phyloP scores from a whole-genome alignment of 2,329 filamentous ascomycete genomes.

The Paraconiothyrium brasiliense region DNA sequence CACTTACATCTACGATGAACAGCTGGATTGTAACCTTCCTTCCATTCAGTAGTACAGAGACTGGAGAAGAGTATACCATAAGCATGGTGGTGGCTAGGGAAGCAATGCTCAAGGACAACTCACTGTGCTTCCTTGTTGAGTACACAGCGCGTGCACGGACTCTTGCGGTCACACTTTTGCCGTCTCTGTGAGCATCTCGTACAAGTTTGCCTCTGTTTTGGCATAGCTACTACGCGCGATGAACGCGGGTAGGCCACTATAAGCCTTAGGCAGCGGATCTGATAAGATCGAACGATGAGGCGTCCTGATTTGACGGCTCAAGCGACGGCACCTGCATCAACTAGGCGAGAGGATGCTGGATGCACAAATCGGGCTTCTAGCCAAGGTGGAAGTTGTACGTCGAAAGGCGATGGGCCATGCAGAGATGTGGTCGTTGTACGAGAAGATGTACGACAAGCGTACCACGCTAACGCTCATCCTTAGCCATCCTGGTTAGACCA shows the following conservation, averaged over 20 bases:
- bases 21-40: conserved; percentile 42
- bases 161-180: conserved; percentile 46
- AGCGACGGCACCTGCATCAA: not conserved
- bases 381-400: conserved; percentile 9
- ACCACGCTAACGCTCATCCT: not conserved
- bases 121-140: conserved; percentile 42
- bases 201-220: conserved; percentile 45
- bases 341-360: conserved; percentile 1
- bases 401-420: not conserved
- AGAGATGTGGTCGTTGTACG: conserved; percentile 2
- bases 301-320: not conserved
- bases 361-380: not conserved
- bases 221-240: conserved; percentile 29
- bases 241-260: not conserved
- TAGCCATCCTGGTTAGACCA: not conserved
- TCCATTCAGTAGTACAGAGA: conserved; percentile 45
- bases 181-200: conserved; percentile 39
- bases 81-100: not conserved
- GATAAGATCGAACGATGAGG: not conserved
- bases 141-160: conserved; percentile 37
- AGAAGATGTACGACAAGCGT: conserved; percentile 4
- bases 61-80: not conserved
- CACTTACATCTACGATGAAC: conserved; percentile 40
- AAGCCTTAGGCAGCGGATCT: not conserved
- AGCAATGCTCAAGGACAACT: not conserved